Evolutionary conservation across 129 eudicot species (phyloP).

Genomic region (Helianthus tuberosus): DNA sequence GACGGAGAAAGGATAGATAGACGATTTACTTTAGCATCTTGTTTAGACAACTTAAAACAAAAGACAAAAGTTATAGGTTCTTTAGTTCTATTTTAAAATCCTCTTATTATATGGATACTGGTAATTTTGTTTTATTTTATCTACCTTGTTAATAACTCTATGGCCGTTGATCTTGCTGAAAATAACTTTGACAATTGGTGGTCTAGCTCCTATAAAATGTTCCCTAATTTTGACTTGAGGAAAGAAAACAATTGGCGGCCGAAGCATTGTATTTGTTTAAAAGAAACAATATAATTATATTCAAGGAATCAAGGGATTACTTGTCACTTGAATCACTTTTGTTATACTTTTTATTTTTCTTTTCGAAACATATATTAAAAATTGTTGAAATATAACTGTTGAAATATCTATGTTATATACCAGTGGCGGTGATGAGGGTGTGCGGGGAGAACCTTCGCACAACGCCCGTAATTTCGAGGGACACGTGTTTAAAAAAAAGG

Average conservation of each 20-base stretch:
- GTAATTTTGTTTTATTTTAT: background rate
- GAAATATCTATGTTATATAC: background rate
- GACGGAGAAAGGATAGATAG: too few relatives aligned
- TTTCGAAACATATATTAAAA: background rate
- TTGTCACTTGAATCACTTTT: background rate
- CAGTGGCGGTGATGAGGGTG: too few relatives aligned
- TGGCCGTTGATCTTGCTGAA: constrained; percentile 8
- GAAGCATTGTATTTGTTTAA: background rate
- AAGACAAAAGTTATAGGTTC: too few relatives aligned
- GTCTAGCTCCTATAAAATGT: constrained; percentile 7
- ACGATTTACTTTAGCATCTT: too few relatives aligned
- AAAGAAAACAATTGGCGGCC: background rate
- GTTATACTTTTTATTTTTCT: background rate
- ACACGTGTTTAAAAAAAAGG: too few relatives aligned
- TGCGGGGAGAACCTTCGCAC: too few relatives aligned
- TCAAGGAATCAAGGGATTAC: background rate
- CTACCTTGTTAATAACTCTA: background rate
- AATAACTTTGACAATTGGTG: constrained; percentile 9
- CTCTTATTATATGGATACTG: too few relatives aligned
- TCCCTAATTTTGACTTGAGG: constrained; percentile 7
- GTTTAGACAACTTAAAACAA: too few relatives aligned
- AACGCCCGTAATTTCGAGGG: too few relatives aligned
- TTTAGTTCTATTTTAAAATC: too few relatives aligned
- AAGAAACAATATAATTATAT: background rate
- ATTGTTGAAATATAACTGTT: background rate